A percentile compares a stretch with the other conserved stretches of the same genome.
Conservation (phyloP, 2,329 filamentous ascomycete genomes). For the Ceratocystis diversiconidia region DNA sequence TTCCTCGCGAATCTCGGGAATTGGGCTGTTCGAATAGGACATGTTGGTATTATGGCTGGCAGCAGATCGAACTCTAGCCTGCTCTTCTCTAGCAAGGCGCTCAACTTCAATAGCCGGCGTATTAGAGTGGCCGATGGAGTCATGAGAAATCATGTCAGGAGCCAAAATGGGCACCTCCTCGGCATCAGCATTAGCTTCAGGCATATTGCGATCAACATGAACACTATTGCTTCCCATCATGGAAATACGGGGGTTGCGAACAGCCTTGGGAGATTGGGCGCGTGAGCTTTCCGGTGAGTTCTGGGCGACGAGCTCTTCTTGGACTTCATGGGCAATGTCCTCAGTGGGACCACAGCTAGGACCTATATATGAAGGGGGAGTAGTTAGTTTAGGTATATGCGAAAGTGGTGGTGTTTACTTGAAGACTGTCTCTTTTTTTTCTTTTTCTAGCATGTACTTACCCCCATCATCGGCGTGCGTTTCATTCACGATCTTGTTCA, state of each 20-base stretch:
- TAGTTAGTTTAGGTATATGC: neutral
- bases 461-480: slow-evolving; percentile 29
- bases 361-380: slow-evolving; percentile 17
- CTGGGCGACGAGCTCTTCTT: slow-evolving; percentile 68
- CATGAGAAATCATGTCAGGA: slow-evolving; percentile 67
- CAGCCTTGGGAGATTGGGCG: slow-evolving; percentile 22
- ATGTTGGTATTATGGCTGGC: slow-evolving; percentile 39
- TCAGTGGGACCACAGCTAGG: slow-evolving; percentile 56
- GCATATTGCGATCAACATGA: slow-evolving; percentile 53
- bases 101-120: slow-evolving; percentile 68
- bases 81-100: slow-evolving; percentile 44
- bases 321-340: slow-evolving; percentile 76
- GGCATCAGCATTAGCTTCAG: slow-evolving; percentile 23
- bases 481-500: slow-evolving; percentile 77
- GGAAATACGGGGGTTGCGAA: slow-evolving; percentile 22
- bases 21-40: slow-evolving; percentile 41
- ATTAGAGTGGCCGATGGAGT: slow-evolving; percentile 46
- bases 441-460: slow-evolving; percentile 2
- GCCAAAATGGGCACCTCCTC: slow-evolving; percentile 71
- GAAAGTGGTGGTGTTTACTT: neutral
- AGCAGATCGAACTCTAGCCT: slow-evolving; percentile 46
- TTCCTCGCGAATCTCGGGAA: slow-evolving; percentile 74
- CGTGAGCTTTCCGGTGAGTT: slow-evolving; percentile 45
- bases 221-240: slow-evolving; percentile 45
- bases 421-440: neutral